Base-by-base conservation (phyloP, 1,139 yeast species). In the Pichia sp. region DNA sequence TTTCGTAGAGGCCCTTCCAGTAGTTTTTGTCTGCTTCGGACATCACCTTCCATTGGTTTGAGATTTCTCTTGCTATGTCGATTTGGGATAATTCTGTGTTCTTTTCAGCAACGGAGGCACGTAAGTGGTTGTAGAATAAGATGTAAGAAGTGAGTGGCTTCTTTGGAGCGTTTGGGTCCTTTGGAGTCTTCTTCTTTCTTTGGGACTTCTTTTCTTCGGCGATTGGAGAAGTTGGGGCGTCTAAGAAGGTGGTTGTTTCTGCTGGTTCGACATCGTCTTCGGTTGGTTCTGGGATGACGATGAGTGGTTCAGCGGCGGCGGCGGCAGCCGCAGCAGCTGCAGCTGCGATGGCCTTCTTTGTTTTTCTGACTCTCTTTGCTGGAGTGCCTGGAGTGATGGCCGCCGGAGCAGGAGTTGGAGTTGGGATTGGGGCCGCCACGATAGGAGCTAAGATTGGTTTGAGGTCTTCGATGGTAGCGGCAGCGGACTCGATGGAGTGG, bases 131-230 rank as follows among this genome's bases (percentile, higher is more conserved):
- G 37, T 84, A 77, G 64, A 80, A 89, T 36, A 91, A 85, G 67
- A 89, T 87, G 70, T 83, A 89, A 49, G 87, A 85, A 34, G 96
- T 88, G 61, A 86, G 70, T 21, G 85, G 84, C 61, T 78, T 79
- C 67, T 77, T 79, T 42, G 85, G 84, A 38, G 84, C 84, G 57
- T 77, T 76, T 30, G 84, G 84, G 61, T 79, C 74, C 62, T 72
- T 79, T 65, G 77, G 79, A 67, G 74, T 76, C 61, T 70, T 67
- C 24, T 30, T 38, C 28, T 38, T 49, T 19, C 47, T 37, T 22
- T 24, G 27, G 10, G 18, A 19, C 19, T 67, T 63, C 58, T 70
- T 68, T 62, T 72, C 68, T 51, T 59, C 39, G 3, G 5, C 31
- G 14, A 28, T 11, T 28, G 31, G 31, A 28, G 31, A 10, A 10